A percentile compares a stretch with the other conserved stretches of the same genome.
These are phyloP conservation scores for Albophoma yamanashiensis DNA, from an alignment of 2,329 filamentous ascomycete species.

Conservation along the genomic window DNA sequence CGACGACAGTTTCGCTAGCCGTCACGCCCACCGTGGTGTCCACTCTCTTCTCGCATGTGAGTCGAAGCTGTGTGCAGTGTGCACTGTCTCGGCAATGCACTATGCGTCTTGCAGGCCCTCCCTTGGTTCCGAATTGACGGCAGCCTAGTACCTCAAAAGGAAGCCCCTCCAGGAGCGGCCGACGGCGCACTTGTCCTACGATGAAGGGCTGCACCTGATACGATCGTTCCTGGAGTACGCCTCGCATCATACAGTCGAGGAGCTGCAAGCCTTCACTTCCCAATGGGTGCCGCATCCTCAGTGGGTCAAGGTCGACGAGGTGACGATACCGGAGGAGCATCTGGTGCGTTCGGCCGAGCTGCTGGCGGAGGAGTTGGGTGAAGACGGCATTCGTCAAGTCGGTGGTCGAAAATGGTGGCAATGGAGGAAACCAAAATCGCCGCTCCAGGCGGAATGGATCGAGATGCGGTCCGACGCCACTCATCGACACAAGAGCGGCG, in stretches of 20 bases:
- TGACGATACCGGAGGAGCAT: conserved; percentile 53
- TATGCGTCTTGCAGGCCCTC: not conserved
- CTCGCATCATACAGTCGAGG: conserved; percentile 83
- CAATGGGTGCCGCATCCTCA: conserved; percentile 86
- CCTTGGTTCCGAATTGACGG: not conserved
- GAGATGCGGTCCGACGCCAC: conserved; percentile 76
- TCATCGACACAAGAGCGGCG: conserved; percentile 52
- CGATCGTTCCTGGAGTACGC: conserved; percentile 77
- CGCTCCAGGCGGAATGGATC: conserved; percentile 83
- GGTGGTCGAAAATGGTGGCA: conserved; percentile 86
- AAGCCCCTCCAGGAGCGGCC: conserved; percentile 67
- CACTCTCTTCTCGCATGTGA: conserved; percentile 77
- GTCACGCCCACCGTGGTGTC: conserved; percentile 81
- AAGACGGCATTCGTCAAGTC: conserved; percentile 60
- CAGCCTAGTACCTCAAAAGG: conserved; percentile 65
- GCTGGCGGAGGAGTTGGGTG: conserved; percentile 65
- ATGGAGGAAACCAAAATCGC: conserved; percentile 59
- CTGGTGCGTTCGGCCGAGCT: conserved; percentile 55
- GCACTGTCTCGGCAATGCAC: not conserved
- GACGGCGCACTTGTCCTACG: conserved; percentile 84
- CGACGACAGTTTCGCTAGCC: conserved; percentile 68
- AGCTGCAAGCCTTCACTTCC: conserved; percentile 80
- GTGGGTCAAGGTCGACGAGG: conserved; percentile 73
- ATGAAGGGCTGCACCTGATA: conserved; percentile 81
- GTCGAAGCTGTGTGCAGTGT: conserved; percentile 17